Evolutionary conservation across 768 basidiomycete genomes (phyloP).

Genomic region (Termitomyces sp.): DNA sequence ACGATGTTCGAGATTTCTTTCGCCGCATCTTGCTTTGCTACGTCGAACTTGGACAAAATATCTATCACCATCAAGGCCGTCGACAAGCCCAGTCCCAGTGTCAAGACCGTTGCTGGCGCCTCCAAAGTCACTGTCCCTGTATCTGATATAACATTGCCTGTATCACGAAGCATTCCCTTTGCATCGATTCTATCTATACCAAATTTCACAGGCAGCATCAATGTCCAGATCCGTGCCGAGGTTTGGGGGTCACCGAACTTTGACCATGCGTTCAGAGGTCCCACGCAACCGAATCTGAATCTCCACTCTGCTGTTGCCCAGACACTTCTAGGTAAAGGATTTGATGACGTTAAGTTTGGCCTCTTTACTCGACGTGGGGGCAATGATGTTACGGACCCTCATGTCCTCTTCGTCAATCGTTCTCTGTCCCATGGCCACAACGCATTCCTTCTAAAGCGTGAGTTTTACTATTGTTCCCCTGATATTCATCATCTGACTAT

Average conservation of each 20-base stretch:
- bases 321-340: slow-evolving; percentile 9
- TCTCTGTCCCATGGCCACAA: slow-evolving; percentile 13
- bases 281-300: neutral
- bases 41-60: neutral
- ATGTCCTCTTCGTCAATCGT: slow-evolving; percentile 13
- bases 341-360: slow-evolving; percentile 17
- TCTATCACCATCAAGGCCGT: neutral
- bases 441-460: slow-evolving; percentile 12
- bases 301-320: slow-evolving; percentile 10
- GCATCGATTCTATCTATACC: neutral
- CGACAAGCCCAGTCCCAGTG: neutral
- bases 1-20: neutral
- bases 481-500: neutral
- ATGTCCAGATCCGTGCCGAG: neutral
- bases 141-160: neutral
- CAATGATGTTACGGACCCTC: slow-evolving; percentile 4
- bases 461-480: neutral
- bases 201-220: neutral
- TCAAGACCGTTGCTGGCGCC: neutral
- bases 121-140: neutral
- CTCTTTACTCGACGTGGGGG: slow-evolving; percentile 14
- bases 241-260: neutral
- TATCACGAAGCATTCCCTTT: neutral
- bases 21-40: neutral
- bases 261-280: neutral